A percentile compares a stretch with the other conserved stretches of the same genome.
phyloP scores from a whole-genome alignment of 176 grass and related monocot genomes.

The Saccharum spontaneum region DNA sequence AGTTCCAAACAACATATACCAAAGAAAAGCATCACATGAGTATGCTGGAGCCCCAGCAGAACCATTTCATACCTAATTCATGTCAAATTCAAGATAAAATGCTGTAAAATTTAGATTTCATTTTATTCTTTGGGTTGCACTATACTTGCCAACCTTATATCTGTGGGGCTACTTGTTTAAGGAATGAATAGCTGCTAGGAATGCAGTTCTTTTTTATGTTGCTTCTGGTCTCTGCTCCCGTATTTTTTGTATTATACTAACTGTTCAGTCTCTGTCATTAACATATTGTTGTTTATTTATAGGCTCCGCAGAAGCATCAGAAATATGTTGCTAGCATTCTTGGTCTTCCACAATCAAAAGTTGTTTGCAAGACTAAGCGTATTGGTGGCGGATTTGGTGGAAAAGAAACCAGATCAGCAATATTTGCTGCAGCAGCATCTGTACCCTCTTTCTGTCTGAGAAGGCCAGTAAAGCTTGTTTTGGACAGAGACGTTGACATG shows the following conservation, averaged over 20 bases:
- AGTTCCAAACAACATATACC: not conserved
- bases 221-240: not conserved
- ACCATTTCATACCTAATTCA: constrained; percentile 11
- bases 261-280: not conserved
- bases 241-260: constrained; percentile 17
- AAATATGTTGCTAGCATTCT: constrained; percentile 64
- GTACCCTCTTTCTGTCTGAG: constrained; percentile 70
- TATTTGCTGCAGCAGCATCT: constrained; percentile 75
- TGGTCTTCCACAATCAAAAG: constrained; percentile 81
- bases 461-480: constrained; percentile 81
- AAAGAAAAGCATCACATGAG: not conserved
- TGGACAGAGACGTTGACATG: constrained; percentile 95
- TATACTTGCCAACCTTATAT: constrained; percentile 6
- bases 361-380: constrained; percentile 93
- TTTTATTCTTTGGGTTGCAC: not conserved
- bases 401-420: constrained; percentile 87
- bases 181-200: not conserved
- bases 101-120: not conserved
- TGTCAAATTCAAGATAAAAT: constrained; percentile 23
- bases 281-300: constrained; percentile 29
- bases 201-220: not conserved
- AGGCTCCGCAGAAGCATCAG: constrained; percentile 85
- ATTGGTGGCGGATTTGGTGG: constrained; percentile 98
- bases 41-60: not conserved
- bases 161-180: not conserved